Base-by-base conservation (phyloP, 1,139 yeast species). In the Yamadazyma sp. region DNA sequence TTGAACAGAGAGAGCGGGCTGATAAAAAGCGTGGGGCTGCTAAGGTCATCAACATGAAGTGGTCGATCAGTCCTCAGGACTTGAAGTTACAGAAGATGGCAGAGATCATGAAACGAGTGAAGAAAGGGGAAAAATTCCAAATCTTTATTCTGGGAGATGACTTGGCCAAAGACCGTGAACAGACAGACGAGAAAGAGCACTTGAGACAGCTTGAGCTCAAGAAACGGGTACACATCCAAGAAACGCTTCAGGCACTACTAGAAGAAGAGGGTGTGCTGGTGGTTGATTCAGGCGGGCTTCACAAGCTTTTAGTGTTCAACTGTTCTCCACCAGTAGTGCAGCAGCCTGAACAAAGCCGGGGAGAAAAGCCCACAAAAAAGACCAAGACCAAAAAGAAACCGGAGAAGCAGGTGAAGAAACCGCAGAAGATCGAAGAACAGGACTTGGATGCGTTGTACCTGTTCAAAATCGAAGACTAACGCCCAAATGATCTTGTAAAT, bases 361-460 rank as follows among this genome's bases (percentile, higher is more conserved):
- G 34, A 46, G 41, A 44, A 45, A 24, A 61, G 57, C 22, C 22
- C 5, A 8, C 22, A 33, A 48, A 46, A 28, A 41, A 53, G 38
- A 51, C 43, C 40, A 47, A 45, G 26, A 40, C 43, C 40, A 47
- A 45, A 27, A 40, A 41, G 29, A 38, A 49, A 39, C 42, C 37
- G 38, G 35, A 47, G 20, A 34, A 39, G 27, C 26, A 37, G 10
- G 30, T 29, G 35, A 44, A 43, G 29, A 42, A 17, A 17, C 26
- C 32, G 9, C 27, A 29, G 16, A 53, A 36, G 39, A n/a, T 41
- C 3, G 46, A 53, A 31, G 70, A 64, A 28, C 66, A 62, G 3
- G 73, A 70, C 38, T 60, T 71, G 44, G 77, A 72, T 46, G 54
- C 69, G 12, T 55, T 72, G 44, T 72, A 72, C 47, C 65, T 59